These are phyloP conservation scores for Edaphochlamys debaryana DNA, from an alignment of 139 green algal genomes.

Conservation along the genomic window DNA sequence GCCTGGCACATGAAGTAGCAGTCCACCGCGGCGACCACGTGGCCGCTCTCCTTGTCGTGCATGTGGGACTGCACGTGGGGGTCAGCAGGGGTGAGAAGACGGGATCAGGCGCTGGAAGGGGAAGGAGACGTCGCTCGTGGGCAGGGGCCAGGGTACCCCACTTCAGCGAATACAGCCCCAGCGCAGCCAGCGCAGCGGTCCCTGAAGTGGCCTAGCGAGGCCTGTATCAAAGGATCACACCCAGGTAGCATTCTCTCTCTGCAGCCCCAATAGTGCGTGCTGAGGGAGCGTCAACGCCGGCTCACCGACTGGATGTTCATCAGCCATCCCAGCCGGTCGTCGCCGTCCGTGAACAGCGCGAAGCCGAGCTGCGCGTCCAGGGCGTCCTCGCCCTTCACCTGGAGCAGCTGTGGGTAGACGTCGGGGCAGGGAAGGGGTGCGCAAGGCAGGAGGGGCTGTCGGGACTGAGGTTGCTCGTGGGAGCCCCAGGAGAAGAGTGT, in stretches of 20 bases:
- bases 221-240: no score
- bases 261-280: no score
- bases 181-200: no score
- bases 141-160: no score
- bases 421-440: not conserved
- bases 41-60: constrained; percentile 84
- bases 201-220: no score
- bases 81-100: no score
- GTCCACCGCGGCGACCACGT: constrained; percentile 79
- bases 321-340: constrained; percentile 90
- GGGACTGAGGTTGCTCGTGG: not conserved
- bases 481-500: no score
- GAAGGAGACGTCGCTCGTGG: no score
- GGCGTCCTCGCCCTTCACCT: constrained; percentile 66
- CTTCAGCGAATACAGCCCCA: no score
- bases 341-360: constrained; percentile 72
- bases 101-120: no score
- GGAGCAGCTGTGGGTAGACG: constrained; percentile 48
- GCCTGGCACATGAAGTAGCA: constrained; percentile 97
- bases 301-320: constrained; percentile 89
- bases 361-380: constrained; percentile 85
- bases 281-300: no score
- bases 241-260: no score
- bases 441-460: not conserved
- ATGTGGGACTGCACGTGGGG: constrained; percentile 81